Conservation (phyloP, 345 rosid genomes). For the Lepidium africanum region DNA sequence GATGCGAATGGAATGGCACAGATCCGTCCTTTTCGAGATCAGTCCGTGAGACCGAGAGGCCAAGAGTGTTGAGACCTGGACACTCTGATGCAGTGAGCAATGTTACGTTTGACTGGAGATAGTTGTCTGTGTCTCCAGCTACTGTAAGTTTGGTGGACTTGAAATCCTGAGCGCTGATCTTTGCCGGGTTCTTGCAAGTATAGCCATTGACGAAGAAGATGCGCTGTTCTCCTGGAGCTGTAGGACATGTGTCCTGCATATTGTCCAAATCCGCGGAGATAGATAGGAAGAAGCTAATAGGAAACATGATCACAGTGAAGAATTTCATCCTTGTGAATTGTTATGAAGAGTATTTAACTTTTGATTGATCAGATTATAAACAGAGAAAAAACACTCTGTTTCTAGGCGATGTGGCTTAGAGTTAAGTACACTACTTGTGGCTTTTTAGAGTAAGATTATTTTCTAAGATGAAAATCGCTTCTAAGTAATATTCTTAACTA, state of each 20-base stretch:
- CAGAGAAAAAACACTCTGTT: not conserved
- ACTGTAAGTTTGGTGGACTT: constrained; percentile 40
- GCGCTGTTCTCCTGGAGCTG: constrained; percentile 25
- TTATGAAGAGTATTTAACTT: not conserved
- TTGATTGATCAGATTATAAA: not conserved
- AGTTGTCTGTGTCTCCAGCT: constrained; percentile 58
- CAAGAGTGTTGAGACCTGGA: constrained; percentile 81
- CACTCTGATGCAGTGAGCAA: constrained; percentile 53
- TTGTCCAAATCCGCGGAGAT: constrained; percentile 37
- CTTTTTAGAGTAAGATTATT: constrained; percentile 17
- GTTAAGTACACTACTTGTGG: constrained; percentile 28
- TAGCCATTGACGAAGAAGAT: constrained; percentile 58
- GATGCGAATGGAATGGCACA: constrained; percentile 62
- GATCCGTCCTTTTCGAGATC: constrained; percentile 58
- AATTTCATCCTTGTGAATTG: constrained; percentile 29
- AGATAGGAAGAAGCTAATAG: constrained; percentile 11
- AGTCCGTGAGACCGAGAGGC: constrained; percentile 66
- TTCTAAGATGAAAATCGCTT: constrained; percentile 19
- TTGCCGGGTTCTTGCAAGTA: constrained; percentile 58
- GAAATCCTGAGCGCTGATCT: constrained; percentile 55
- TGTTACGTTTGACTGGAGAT: constrained; percentile 32
- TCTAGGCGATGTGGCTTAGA: constrained; percentile 19
- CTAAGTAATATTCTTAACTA: constrained; percentile 8
- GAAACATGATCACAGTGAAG: constrained; percentile 15
- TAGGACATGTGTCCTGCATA: constrained; percentile 66